Base-by-base conservation (phyloP, 2,329 filamentous ascomycete species). In the Helotiales sp. region DNA sequence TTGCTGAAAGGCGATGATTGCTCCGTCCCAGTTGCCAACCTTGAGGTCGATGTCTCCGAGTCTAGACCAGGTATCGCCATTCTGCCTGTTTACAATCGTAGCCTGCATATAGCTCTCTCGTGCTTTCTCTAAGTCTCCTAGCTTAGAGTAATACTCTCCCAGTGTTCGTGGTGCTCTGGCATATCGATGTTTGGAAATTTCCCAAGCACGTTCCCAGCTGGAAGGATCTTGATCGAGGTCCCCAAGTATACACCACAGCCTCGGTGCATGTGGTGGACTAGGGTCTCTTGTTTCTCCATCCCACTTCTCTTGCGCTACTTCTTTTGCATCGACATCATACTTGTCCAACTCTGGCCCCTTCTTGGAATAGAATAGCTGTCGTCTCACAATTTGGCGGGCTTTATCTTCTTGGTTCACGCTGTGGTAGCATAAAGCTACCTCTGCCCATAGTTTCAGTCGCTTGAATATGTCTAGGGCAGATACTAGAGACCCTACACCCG, bases 401-500 rank as follows among this genome's bases (percentile, higher is more conserved):
- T 95, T 95, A 24, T 89, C 89, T 73, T 97, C 93, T 74, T 84
- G 52, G 75, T 76, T 57, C 80, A 52, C 66, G 75, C 77, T 19
- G 76, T 83, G 46, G 72, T 79, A 70, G 72, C 95, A 99, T 1
- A 99, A 80, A 0, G 95, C 93, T 4, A 93, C 91, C 74, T 99
- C 95, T 1, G 95, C 90, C 92, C 95, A 98, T 72, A 98, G 87
- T 56, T 92, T 87, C 17, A 99, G 77, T 2, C 95, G 84, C 75
- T 96, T 93, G 75, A 98, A 99, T 60, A 99, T 98, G 60, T 97
- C 95, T 1, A 99, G 81, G 0, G 95, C 95, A 0, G 93, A 96
- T 3, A 91, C 82, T 1, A 99, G 77, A 38, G 92, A 96, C 9
- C 95, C 95, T 2, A 97, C 83, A 48, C 85, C 83, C 0, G 93